Conservation (phyloP, 805 yeast species). For the Lipomyces chichibuensis region DNA sequence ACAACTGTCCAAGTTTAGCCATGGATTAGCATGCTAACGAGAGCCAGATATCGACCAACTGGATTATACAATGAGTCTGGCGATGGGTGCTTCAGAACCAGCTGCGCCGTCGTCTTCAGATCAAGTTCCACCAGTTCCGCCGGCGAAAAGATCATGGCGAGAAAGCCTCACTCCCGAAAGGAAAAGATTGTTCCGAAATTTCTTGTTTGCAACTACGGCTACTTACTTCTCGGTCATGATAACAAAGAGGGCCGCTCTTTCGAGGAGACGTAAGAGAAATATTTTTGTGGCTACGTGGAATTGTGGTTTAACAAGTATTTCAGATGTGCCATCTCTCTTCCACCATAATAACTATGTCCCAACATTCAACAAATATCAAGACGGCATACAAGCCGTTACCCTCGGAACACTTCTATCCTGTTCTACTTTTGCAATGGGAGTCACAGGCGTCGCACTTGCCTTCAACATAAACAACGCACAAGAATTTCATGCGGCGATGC, state of each 20-base stretch:
- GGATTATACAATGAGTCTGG: constrained; percentile 12
- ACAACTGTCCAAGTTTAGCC: not conserved
- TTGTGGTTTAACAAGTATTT: not conserved
- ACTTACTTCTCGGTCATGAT: constrained; percentile 26
- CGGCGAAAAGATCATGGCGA: not conserved
- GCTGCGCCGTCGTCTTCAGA: not conserved
- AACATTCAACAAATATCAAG: constrained; percentile 67
- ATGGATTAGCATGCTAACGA: not conserved
- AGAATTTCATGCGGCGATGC: constrained; percentile 72
- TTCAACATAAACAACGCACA: constrained; percentile 65
- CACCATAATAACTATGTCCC: constrained; percentile 82
- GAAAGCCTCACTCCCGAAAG: constrained; percentile 27
- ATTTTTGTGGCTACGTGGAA: not conserved
- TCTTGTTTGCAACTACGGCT: constrained; percentile 29
- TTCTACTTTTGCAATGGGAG: constrained; percentile 67
- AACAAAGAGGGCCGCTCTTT: constrained; percentile 19
- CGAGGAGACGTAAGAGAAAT: constrained; percentile 26
- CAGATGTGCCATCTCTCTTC: constrained; percentile 66
- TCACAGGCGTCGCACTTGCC: constrained; percentile 75
- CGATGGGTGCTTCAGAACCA: constrained; percentile 14
- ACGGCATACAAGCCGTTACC: constrained; percentile 76
- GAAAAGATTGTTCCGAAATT: constrained; percentile 23
- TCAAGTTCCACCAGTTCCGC: not conserved
- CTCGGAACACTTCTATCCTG: constrained; percentile 72
- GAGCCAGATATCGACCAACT: not conserved